Base-by-base conservation (phyloP, 306 rosid species). In the Vigna angularis region DNA sequence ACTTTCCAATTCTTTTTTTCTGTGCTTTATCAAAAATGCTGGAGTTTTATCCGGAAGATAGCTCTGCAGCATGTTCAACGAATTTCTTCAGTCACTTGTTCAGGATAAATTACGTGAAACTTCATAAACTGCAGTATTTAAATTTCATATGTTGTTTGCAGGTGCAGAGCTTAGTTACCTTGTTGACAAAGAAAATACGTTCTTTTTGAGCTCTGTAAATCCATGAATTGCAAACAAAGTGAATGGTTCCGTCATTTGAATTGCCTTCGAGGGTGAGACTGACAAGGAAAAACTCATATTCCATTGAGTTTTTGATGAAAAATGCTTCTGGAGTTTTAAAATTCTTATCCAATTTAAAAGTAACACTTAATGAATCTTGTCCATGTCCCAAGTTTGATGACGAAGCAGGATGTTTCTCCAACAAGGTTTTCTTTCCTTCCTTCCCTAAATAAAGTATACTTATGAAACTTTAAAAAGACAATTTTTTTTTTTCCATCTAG, bases 191-290 rank as follows among this genome's bases (percentile, higher is more conserved):
- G 90, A 91, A 91, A 78, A 88, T 61, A 24, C 97, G 93, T 57
- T 79, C 66, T 1, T 55, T 74, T n/a, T 71, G 48, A 78, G 75
- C 28, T 9, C 90, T 90, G 81, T 86, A 89, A 11, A 91, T 77
- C 94, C 94, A 91, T 0, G 97, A 88, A 81, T 89, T 87, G 80
- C 97, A 91, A 14, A 72, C 81, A 55, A 91, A 89, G 68, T 75
- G 84, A 74, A 91, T 36, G 16, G 38, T 62, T 9, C 83, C 87
- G 1, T 80, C 82, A 9, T 68, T 75, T 0, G 94, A 94, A 80
- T 88, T 75, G 67, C 83, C 85, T 57, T 85, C 83, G 3, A 91
- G 87, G 0, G 91, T 91, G 63, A 91, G 63, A 55, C 86, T 83
- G 22, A 83, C 84, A n/a, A 91, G 91, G 79, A 26, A 91, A 66